These are phyloP conservation scores for Croton setiger DNA, from an alignment of 441 rosid genomes.

Conservation along the genomic window DNA sequence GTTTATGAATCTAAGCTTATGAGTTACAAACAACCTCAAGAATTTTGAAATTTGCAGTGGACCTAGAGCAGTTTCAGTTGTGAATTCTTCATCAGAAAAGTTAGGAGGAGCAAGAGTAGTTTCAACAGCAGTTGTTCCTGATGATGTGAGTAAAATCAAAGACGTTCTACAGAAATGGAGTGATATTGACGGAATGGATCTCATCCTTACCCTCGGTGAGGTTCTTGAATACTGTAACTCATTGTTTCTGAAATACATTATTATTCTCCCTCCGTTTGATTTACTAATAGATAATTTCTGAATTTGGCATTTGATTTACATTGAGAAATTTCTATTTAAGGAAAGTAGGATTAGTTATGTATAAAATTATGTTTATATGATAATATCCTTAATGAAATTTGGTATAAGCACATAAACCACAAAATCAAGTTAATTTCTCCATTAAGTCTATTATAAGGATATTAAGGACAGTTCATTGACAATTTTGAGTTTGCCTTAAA, in stretches of 20 bases:
- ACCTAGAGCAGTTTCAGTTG: conserved; percentile 73
- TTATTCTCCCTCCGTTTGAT: no score
- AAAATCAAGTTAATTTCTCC: no score
- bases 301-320: no score
- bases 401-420: no score
- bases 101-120: conserved; percentile 84
- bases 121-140: conserved; percentile 70
- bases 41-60: conserved; percentile 55
- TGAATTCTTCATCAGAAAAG: conserved; percentile 76
- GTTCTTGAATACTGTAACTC: conserved; percentile 14
- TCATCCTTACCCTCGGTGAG: conserved; percentile 84
- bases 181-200: conserved; percentile 73
- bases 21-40: conserved; percentile 10
- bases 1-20: neutral
- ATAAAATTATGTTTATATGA: no score
- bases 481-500: no score
- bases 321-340: no score
- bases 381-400: no score
- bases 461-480: no score
- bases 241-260: conserved; percentile 6
- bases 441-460: no score
- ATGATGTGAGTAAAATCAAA: conserved; percentile 70
- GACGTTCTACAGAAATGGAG: conserved; percentile 72
- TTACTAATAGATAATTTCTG: no score
- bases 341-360: no score